phyloP scores from a whole-genome alignment of 176 grass and related monocot species.

The Typha latifolia region DNA sequence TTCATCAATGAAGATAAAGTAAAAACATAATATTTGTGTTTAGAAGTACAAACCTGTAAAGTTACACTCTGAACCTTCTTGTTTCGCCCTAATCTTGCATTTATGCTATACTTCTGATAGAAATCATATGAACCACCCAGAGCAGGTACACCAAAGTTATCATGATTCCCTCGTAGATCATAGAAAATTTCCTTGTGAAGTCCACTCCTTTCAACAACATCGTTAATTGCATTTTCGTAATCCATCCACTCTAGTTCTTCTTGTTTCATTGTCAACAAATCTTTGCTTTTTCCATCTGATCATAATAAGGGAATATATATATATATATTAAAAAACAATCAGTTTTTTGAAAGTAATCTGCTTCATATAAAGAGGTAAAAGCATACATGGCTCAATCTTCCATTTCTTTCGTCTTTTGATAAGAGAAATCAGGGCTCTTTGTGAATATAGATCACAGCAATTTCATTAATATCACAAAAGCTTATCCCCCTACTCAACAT shows the following conservation, averaged over 20 bases:
- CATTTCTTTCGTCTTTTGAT: no score
- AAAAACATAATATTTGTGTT: background rate
- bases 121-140: constrained; percentile 60
- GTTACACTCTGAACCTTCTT: constrained; percentile 65
- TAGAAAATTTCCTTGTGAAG: constrained; percentile 67
- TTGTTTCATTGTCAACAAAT: constrained; percentile 84
- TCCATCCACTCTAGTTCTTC: constrained; percentile 73
- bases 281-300: constrained; percentile 97
- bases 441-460: no score
- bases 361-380: no score
- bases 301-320: background rate
- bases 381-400: no score
- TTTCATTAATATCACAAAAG: no score
- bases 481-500: no score
- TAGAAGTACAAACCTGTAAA: constrained; percentile 57
- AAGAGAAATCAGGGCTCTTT: no score
- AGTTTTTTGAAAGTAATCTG: background rate
- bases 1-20: no score
- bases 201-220: constrained; percentile 54
- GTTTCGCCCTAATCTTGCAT: constrained; percentile 39
- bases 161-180: constrained; percentile 91
- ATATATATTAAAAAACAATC: background rate
- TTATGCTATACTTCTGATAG: constrained; percentile 75
- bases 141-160: constrained; percentile 64
- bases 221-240: constrained; percentile 40